Evolutionary conservation across 1,284 basidiomycete species (phyloP).

Genomic region (Sanghuangporus sanghuang): DNA sequence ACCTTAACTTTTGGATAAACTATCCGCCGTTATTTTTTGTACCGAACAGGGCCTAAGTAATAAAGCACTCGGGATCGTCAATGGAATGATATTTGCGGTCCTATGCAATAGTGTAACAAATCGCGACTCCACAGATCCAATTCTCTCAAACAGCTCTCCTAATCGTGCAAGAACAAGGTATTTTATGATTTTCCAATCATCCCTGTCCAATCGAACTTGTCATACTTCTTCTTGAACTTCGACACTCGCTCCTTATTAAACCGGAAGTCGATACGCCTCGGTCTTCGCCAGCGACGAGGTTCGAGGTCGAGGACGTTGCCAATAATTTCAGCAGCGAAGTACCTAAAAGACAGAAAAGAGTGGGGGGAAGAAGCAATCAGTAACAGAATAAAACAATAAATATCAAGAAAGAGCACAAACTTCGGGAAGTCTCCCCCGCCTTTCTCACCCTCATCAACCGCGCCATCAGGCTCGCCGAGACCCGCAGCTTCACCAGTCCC

Average conservation of each 20-base stretch:
- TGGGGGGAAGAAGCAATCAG: slow-evolving; percentile 13
- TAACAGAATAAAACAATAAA: slow-evolving; percentile 2
- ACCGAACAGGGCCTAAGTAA: no score
- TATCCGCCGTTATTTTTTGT: no score
- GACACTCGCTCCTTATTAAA: slow-evolving; percentile 67
- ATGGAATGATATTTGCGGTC: no score
- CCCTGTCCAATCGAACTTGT: slow-evolving; percentile 75
- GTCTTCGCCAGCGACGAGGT: slow-evolving; percentile 82
- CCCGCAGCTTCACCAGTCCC: slow-evolving; percentile 66
- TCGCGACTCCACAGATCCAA: no score
- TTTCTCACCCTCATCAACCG: slow-evolving; percentile 79
- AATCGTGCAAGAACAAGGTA: not conserved
- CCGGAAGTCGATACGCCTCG: slow-evolving; percentile 66
- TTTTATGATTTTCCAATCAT: slow-evolving; percentile 43
- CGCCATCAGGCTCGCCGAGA: slow-evolving; percentile 59
- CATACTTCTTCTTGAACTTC: slow-evolving; percentile 63
- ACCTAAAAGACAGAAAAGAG: slow-evolving; percentile 40
- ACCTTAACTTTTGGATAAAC: no score
- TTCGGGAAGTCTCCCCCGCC: slow-evolving; percentile 85
- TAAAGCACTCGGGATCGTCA: no score
- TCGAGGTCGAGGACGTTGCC: slow-evolving; percentile 89
- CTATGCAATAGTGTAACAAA: no score
- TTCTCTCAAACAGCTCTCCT: not conserved
- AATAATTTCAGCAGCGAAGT: slow-evolving; percentile 94
- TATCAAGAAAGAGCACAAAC: slow-evolving; percentile 39